Evolutionary conservation across 305 asterid genomes (phyloP), one percentile per base, ranked within the genome.

Genomic region (Fraxinus latifolia): DNA sequence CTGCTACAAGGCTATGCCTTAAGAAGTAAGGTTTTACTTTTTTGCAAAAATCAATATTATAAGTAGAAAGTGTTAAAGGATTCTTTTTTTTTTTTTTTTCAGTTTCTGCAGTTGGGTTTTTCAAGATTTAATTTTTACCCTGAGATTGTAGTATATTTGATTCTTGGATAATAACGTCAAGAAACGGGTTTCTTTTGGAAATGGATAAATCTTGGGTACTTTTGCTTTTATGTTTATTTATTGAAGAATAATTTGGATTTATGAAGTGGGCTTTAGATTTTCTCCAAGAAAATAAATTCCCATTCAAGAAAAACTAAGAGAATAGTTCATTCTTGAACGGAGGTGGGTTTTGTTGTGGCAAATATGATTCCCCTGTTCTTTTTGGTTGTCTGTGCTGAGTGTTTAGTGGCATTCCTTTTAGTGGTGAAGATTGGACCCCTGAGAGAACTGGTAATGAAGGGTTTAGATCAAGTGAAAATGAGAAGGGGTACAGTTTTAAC

Each of bases 341-440:
- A 68, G 74, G 36, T 29, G 74, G 74, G 29, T 14, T 67, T 68
- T 29, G 74, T 68, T 68, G 74, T 68, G 39, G 37, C 34, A 31
- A 70, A 70, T 84, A 95, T 95, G 99, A 91, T 95, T 84, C 98
- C 96, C 76, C 86, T 95, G 90, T 90, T 95, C 90, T 94, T 91
- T 78, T 77, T 94, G 85, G 98, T 94, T 80, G 92, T 95, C 3
- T 93, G 85, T 81, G 86, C 71, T 53, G 99, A 95, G 96, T 92
- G 98, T 37, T 70, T 91, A 58, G 92, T 93, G 75, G 98, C 99
- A 70, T 93, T 94, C 79, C 93, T 94, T 80, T 33, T 95, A 73
- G 80, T 91, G 93, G 99, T 95, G 85, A 93, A 94, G 90, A 95
- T 95, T 82, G 99, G 98, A 83, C 98, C 95, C 29, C 83, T 95